A percentile compares a stretch with the other conserved stretches of the same genome.
phyloP scores from a whole-genome alignment of 345 rosid species.

The Pugionium cornutum region DNA sequence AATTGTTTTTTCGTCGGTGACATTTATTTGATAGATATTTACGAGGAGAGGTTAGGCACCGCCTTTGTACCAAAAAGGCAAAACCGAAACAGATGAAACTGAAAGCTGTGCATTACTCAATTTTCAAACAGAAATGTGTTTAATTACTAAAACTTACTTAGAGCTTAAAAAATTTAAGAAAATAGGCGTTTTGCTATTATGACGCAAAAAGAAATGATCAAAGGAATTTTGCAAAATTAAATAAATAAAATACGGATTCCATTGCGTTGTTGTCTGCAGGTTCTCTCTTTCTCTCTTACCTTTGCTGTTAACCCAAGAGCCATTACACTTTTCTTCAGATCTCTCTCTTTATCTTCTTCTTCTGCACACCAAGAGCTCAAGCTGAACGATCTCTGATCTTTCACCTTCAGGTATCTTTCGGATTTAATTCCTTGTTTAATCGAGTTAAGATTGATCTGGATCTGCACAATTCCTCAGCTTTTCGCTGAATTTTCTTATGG shows the following conservation, averaged over 20 bases:
- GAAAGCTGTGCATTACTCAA: slow-evolving; percentile 14
- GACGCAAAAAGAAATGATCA: background rate
- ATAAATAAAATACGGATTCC: slow-evolving; percentile 25
- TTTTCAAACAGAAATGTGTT: background rate
- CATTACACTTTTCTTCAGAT: slow-evolving; percentile 35
- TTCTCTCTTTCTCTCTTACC: slow-evolving; percentile 10
- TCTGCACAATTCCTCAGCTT: background rate
- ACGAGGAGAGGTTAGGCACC: slow-evolving; percentile 33
- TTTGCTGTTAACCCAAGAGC: slow-evolving; percentile 21
- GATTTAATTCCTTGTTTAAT: background rate
- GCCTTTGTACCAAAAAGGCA: slow-evolving; percentile 18
- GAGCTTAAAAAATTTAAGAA: background rate
- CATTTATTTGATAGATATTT: slow-evolving; percentile 19
- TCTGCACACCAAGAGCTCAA: background rate
- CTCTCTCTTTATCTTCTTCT: slow-evolving; percentile 14
- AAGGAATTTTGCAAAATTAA: background rate
- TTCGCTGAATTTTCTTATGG: background rate
- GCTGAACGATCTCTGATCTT: background rate
- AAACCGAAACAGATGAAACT: slow-evolving; percentile 17
- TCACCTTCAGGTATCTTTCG: slow-evolving; percentile 25
- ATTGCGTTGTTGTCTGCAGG: slow-evolving; percentile 27
- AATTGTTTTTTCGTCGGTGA: slow-evolving; percentile 14
- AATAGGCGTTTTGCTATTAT: slow-evolving; percentile 20
- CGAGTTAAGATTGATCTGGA: slow-evolving; percentile 2
- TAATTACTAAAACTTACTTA: background rate